A percentile compares a stretch with the other conserved stretches of the same genome.
Conservation (phyloP, 192 early-diverging fungal species). For the Backusella circina region DNA sequence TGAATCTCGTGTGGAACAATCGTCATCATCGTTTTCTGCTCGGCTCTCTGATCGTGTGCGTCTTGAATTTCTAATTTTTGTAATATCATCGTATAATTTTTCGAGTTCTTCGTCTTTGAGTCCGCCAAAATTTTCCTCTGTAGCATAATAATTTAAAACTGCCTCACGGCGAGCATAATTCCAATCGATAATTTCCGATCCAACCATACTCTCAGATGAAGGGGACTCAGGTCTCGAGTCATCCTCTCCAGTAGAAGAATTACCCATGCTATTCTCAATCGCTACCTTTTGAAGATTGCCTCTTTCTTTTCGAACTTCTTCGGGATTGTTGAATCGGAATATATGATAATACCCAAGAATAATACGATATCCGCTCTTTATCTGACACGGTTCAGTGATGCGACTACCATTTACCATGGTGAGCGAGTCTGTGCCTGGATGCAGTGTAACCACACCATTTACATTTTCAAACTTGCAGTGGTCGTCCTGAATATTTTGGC, state of each 20-base stretch:
- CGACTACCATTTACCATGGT: conserved; percentile 77
- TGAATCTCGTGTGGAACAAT: conserved; percentile 15
- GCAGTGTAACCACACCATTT: conserved; percentile 53
- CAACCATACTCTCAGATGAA: conserved; percentile 34
- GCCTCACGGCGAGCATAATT: conserved; percentile 72
- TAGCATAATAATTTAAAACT: conserved; percentile 44
- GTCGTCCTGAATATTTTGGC: conserved; percentile 41
- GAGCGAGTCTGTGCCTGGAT: conserved; percentile 51
- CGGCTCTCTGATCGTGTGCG: conserved; percentile 51
- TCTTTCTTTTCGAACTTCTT: conserved; percentile 67
- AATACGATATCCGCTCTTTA: conserved; percentile 71
- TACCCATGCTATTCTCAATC: conserved; percentile 19
- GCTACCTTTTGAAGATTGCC: conserved; percentile 32
- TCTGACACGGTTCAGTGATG: conserved; percentile 46
- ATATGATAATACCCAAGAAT: conserved; percentile 79
- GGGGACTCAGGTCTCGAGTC: conserved; percentile 29
- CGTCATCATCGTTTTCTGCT: conserved; percentile 27
- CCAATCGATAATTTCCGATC: conserved; percentile 66
- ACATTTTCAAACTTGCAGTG: conserved; percentile 68
- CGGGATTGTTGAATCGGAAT: conserved; percentile 81
- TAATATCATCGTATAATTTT: conserved; percentile 54
- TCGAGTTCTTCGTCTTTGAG: conserved; percentile 56
- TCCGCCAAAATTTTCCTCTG: conserved; percentile 44
- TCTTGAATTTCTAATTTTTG: conserved; percentile 47
- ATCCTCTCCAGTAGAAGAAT: conserved; percentile 22